phyloP scores from a whole-genome alignment of 2,329 filamentous ascomycete genomes.

The Neodidymelliopsis sp. region DNA sequence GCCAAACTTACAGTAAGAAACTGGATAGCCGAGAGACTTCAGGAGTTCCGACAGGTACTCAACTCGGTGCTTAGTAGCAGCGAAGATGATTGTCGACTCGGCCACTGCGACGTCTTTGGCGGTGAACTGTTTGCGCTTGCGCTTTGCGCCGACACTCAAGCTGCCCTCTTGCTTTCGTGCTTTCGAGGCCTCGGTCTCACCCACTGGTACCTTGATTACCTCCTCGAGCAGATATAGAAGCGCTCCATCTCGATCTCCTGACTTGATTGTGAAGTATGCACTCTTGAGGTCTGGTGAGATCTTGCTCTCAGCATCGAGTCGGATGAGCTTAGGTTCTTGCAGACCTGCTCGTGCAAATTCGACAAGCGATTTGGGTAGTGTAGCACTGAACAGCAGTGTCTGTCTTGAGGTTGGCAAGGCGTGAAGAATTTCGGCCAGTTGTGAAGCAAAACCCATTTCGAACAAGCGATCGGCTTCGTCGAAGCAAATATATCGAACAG shows the following conservation, averaged over 20 bases:
- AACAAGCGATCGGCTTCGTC: conserved; percentile 97
- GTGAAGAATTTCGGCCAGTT: conserved; percentile 91
- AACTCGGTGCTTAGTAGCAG: conserved; percentile 95
- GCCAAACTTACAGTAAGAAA: conserved; percentile 69
- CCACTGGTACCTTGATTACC: conserved; percentile 86
- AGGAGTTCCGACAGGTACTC: conserved; percentile 89
- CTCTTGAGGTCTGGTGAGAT: conserved; percentile 95
- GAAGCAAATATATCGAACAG: conserved; percentile 92
- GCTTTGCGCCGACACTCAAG: conserved; percentile 68
- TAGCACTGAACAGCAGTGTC: conserved; percentile 94
- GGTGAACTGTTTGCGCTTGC: conserved; percentile 68
- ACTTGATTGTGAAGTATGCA: conserved; percentile 93
- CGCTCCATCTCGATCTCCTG: conserved; percentile 91
- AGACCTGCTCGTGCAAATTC: conserved; percentile 94
- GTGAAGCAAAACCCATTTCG: conserved; percentile 97
- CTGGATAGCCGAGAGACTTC: conserved; percentile 80
- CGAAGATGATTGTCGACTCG: conserved; percentile 93
- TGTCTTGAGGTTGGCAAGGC: conserved; percentile 84
- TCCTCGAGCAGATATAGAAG: conserved; percentile 88
- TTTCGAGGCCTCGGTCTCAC: conserved; percentile 63
- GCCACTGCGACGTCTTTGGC: conserved; percentile 77
- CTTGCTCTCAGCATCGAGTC: conserved; percentile 93
- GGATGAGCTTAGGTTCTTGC: conserved; percentile 88
- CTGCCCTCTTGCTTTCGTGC: conserved; percentile 55
- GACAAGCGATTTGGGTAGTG: conserved; percentile 89